Conservation (phyloP, 257 asterid genomes). For the Solanum sparsipilum region DNA sequence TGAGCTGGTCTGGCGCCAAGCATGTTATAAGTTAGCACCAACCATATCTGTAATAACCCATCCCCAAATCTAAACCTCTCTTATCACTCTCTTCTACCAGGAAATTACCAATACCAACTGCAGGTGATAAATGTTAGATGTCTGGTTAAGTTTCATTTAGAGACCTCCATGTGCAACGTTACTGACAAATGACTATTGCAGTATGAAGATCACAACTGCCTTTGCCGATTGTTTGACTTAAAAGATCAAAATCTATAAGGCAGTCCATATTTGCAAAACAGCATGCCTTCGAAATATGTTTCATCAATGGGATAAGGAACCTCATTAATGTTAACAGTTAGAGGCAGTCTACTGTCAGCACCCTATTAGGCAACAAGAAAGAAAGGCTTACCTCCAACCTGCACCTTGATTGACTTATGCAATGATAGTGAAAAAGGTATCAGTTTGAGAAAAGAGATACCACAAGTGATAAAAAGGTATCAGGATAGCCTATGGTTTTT, state of each 20-base stretch:
- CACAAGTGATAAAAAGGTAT: background rate
- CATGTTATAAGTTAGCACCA: background rate
- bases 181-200: background rate
- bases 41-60: background rate
- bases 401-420: background rate
- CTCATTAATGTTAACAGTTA: background rate
- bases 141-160: background rate
- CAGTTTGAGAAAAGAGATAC: background rate
- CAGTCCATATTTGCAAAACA: background rate
- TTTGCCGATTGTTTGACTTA: background rate
- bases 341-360: background rate
- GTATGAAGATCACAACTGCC: background rate
- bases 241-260: background rate
- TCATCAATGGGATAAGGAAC: background rate
- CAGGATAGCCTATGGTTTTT: background rate
- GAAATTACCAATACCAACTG: background rate
- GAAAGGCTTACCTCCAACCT: background rate
- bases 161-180: background rate
- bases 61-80: background rate
- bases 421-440: background rate
- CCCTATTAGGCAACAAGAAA: background rate
- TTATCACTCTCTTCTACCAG: background rate
- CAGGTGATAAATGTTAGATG: background rate
- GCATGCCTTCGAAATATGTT: background rate
- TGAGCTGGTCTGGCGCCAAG: background rate